Evolutionary conservation across 2,329 filamentous ascomycete genomes (phyloP).

Genomic region (Emergomyces africanus): DNA sequence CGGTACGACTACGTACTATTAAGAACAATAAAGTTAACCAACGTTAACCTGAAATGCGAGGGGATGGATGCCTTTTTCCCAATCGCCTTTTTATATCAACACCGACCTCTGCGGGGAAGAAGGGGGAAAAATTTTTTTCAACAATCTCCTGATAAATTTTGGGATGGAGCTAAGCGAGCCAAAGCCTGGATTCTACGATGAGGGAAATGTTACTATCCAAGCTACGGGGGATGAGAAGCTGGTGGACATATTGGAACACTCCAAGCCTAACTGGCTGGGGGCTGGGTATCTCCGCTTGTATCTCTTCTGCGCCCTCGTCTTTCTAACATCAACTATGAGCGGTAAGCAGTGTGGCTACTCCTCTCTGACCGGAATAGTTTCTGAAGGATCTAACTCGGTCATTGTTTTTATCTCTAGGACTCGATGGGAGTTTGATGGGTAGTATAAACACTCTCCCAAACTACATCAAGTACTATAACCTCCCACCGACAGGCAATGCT

Average conservation of each 20-base stretch:
- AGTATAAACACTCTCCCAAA: constrained; percentile 34
- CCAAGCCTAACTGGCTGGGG: constrained; percentile 10
- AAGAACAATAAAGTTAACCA: not conserved
- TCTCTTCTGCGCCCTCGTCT: constrained; percentile 10
- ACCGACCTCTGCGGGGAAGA: too few relatives aligned
- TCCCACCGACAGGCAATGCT: constrained; percentile 22
- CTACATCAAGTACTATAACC: constrained; percentile 29
- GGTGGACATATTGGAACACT: constrained; percentile 2
- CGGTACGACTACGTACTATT: too few relatives aligned
- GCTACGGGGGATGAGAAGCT: not conserved
- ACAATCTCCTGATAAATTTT: not conserved
- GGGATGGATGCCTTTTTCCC: too few relatives aligned
- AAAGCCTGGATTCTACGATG: not conserved
- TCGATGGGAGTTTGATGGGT: constrained; percentile 25
- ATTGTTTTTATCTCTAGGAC: constrained; percentile 11
- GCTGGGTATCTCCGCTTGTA: constrained; percentile 11
- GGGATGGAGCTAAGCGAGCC: not conserved
- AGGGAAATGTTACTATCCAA: not conserved
- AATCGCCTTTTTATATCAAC: too few relatives aligned
- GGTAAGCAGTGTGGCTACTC: constrained; percentile 8
- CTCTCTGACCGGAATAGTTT: not conserved
- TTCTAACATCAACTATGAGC: constrained; percentile 14
- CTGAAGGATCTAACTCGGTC: not conserved
- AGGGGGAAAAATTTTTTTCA: not conserved
- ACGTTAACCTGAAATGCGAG: not conserved